Evolutionary conservation across 257 asterid genomes (phyloP), one percentile per base, ranked within the genome.

Genomic region (Catharanthus roseus): DNA sequence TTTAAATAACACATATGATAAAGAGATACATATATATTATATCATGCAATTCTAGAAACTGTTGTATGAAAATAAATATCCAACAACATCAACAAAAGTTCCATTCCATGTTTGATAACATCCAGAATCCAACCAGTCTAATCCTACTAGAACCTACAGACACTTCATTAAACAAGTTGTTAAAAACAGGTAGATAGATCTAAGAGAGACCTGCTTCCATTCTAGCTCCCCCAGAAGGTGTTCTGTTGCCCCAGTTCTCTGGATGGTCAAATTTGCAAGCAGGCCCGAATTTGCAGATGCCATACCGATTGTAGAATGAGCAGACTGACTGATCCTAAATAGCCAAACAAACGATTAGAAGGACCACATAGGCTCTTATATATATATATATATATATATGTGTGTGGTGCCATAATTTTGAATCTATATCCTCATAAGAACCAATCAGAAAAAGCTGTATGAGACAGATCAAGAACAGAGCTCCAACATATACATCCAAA

Each of bases 261-360:
- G 98, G 96, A 74, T 92, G 98, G 77, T 92, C 91, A 42, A 84
- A 92, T 74, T 84, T 87, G 81, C 98, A 92, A 54, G 91, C 88
- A 7, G 96, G 97, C 56, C 98, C 97, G 33, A 72, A 90, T 88
- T 92, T 92, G 95, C 98, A 92, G 63, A 90, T 92, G 65, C 97
- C 98, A 36, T 87, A 92, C 29, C 90, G 90, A 47, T 83, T 86
- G 75, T 87, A 92, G 81, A 82, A 85, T 11, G 93, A 77, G 82
- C 98, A 92, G 68, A 90, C 78, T 56, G 93, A 83, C 80, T 87
- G 93, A 73, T 87, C 98, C 97, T 92, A 85, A 75, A 83, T 71
- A 34, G 31, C 19, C 0, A 23, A 39, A 8, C 33, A 60, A 68
- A 69, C 31, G 38, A 41, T 45, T 41, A 33, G 41, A 55, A 39